Conservation (phyloP, 2,329 filamentous ascomycete genomes). For the Venturia pyrina region DNA sequence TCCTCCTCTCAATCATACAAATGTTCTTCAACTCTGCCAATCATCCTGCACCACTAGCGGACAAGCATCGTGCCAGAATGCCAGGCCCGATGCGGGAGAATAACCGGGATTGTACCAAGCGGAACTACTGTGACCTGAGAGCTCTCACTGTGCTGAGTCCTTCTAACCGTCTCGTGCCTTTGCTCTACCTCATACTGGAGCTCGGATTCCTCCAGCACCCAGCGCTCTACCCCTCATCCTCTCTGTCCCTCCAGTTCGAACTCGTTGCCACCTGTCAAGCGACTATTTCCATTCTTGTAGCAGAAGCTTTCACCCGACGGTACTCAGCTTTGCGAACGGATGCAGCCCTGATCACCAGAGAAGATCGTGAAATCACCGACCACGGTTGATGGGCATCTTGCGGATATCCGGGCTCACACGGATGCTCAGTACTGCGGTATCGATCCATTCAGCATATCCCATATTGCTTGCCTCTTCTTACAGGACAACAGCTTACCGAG, state of each 20-base stretch:
- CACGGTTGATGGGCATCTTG: neutral
- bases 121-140: neutral
- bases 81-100: neutral
- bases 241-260: neutral
- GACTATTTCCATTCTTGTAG: neutral
- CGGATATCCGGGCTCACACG: neutral
- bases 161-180: neutral
- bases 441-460: neutral
- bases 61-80: neutral
- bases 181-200: neutral
- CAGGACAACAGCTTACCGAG: neutral
- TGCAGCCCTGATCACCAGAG: neutral
- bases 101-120: neutral
- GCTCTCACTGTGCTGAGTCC: neutral
- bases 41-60: neutral
- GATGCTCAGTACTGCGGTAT: slow-evolving; percentile 1
- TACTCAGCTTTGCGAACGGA: neutral
- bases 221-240: neutral
- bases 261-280: neutral
- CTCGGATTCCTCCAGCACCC: neutral
- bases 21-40: neutral
- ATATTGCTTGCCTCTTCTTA: neutral
- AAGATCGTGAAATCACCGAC: neutral
- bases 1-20: neutral
- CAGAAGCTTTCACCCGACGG: too few relatives aligned